Evolutionary conservation across 805 yeast genomes (phyloP).

Genomic region (Pichia paraexigua): DNA sequence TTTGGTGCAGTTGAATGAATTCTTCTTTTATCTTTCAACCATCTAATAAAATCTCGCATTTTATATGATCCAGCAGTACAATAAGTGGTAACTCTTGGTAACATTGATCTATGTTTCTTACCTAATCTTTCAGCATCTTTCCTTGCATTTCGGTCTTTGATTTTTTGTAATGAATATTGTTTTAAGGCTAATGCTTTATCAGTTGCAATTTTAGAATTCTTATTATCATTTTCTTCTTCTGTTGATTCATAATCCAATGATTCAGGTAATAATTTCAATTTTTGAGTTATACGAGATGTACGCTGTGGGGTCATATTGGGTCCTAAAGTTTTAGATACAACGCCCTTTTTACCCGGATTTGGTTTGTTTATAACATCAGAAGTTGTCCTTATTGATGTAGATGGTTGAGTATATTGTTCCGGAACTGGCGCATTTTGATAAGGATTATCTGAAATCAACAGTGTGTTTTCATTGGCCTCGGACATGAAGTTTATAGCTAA

Average conservation of each 20-base stretch:
- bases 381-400: not conserved
- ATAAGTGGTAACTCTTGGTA: constrained; percentile 93
- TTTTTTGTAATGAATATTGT: constrained; percentile 61
- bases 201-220: not conserved
- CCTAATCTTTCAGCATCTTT: constrained; percentile 92
- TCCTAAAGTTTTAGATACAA: constrained; percentile 29
- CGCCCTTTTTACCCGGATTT: not conserved
- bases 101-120: constrained; percentile 69
- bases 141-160: constrained; percentile 82
- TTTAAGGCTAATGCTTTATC: constrained; percentile 39
- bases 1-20: constrained; percentile 75
- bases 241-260: constrained; percentile 31
- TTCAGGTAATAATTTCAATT: constrained; percentile 63
- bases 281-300: constrained; percentile 66
- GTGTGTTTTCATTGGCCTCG: constrained; percentile 17
- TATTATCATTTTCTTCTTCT: constrained; percentile 12
- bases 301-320: constrained; percentile 64
- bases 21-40: constrained; percentile 74
- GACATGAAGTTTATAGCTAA: not conserved
- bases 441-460: constrained; percentile 28
- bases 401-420: not conserved
- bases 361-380: not conserved
- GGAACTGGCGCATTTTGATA: constrained; percentile 12
- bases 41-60: constrained; percentile 78
- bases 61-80: constrained; percentile 91